A percentile compares a stretch with the other conserved stretches of the same genome.
Evolutionary conservation across 1,284 basidiomycete genomes (phyloP).

Genomic region (Cystobasidiaceae sp.): DNA sequence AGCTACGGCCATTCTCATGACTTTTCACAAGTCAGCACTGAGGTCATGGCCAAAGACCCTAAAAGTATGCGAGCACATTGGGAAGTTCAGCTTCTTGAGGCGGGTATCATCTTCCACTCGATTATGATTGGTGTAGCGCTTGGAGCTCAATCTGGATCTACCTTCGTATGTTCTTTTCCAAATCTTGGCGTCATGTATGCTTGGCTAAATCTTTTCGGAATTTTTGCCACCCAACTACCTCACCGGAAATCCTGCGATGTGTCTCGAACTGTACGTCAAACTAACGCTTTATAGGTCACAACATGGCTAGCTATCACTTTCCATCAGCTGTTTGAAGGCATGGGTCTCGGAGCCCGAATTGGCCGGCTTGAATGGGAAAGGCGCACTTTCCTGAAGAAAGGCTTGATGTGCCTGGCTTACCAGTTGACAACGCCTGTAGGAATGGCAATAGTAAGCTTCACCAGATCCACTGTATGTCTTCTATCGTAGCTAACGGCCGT

Average conservation of each 20-base stretch:
- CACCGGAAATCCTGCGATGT: not conserved
- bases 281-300: slow-evolving; percentile 31
- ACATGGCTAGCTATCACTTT: slow-evolving; percentile 45
- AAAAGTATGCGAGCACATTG: slow-evolving; percentile 40
- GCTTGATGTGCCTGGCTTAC: slow-evolving; percentile 40
- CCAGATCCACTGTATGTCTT: not conserved
- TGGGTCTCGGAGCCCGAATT: slow-evolving; percentile 42
- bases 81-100: slow-evolving; percentile 48
- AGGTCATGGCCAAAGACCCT: slow-evolving; percentile 35
- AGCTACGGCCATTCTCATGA: slow-evolving; percentile 37
- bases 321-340: slow-evolving; percentile 43
- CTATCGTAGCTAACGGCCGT: slow-evolving; percentile 40
- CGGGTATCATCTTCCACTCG: slow-evolving; percentile 50
- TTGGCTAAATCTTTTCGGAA: too few relatives aligned
- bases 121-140: slow-evolving; percentile 47
- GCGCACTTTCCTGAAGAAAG: slow-evolving; percentile 33
- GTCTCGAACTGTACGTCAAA: not conserved
- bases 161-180: not conserved
- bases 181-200: too few relatives aligned
- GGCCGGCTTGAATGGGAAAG: slow-evolving; percentile 38
- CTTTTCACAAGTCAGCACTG: slow-evolving; percentile 29
- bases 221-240: not conserved
- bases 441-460: slow-evolving; percentile 38
- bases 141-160: slow-evolving; percentile 33
- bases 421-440: slow-evolving; percentile 39